These are phyloP conservation scores for Saraca asoca DNA, from an alignment of 331 rosid species.

Conservation along the genomic window DNA sequence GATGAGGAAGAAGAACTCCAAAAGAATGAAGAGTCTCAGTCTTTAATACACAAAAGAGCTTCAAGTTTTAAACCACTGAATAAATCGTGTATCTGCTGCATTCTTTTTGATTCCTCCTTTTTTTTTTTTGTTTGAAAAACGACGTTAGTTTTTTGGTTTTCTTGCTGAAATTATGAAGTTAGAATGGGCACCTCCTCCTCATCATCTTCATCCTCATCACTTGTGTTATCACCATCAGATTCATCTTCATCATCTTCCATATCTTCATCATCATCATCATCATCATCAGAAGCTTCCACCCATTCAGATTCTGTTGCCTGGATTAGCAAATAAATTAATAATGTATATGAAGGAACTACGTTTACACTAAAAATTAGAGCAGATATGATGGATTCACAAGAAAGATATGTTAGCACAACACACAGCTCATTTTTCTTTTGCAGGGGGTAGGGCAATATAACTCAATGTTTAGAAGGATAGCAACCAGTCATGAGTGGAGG, in stretches of 20 bases:
- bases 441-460: no score
- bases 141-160: not conserved
- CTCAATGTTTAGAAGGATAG: conserved; percentile 15
- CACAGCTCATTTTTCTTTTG: no score
- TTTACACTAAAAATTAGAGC: conserved; percentile 27
- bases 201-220: conserved; percentile 61
- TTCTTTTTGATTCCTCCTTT: not conserved
- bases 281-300: conserved; percentile 88
- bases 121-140: no score
- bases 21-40: no score
- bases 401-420: conserved; percentile 12
- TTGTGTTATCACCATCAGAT: conserved; percentile 37
- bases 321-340: conserved; percentile 23
- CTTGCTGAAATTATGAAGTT: conserved; percentile 21
- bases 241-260: conserved; percentile 62
- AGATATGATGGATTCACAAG: conserved; percentile 28
- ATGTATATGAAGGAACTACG: conserved; percentile 26
- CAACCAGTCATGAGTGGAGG: conserved; percentile 6
- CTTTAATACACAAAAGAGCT: no score
- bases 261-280: conserved; percentile 71
- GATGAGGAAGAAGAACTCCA: no score
- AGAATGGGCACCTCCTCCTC: conserved; percentile 65
- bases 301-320: conserved; percentile 94
- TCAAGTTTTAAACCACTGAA: not conserved
- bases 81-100: not conserved